Base-by-base conservation (phyloP, 108 stramenopile genomes). In the Cyclotella choctawhatcheeana region DNA sequence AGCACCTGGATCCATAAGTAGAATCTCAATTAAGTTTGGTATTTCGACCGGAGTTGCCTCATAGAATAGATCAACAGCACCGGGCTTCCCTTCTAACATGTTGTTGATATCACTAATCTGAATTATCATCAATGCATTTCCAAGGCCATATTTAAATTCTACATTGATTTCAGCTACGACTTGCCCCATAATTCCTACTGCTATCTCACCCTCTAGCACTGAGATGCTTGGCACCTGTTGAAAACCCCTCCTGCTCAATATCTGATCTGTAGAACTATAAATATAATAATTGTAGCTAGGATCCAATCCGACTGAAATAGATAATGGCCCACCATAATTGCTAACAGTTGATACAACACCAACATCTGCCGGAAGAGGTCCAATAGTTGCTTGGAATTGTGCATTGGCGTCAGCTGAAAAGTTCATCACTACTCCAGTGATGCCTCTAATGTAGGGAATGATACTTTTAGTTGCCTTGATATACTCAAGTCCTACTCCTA, bases 401-500 rank as follows among this genome's bases (percentile, higher is more conserved):
- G 47, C 33, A 69, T 30, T 52, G 6, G 63, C 34, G 30, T 66
- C 60, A 70, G 31, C 51, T 34, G 24, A 22, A 33, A 81, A 81
- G 12, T 17, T 31, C 20, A 70, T 18, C 24, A n/a, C 45, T 8
- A 75, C 37, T 17, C 80, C 80, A 6, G 80, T 75, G 27, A 37
- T 55, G 24, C 80, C 80, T 55, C 32, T 69, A 25, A 81, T 53
- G 47, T 73, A 81, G 14, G 58, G 69, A 71, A 33, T 62, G 5
- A 75, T 40, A 5, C 7, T 53, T 56, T 43, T 35, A 5, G 51
- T 29, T 44, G 37, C 2, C 14, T 40, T 61, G 35, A 26, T 43
- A 43, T 65, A 69, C 55, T 69, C 69, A 53, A 71, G 18, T 17
- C 79, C 79, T 10, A 80, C 32, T 8, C 73, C 79, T 4, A 80